Percentiles rank a stretch among this genome's conserved stretches.
Conservation (phyloP, 805 yeast species). For the Candida insectorum region DNA sequence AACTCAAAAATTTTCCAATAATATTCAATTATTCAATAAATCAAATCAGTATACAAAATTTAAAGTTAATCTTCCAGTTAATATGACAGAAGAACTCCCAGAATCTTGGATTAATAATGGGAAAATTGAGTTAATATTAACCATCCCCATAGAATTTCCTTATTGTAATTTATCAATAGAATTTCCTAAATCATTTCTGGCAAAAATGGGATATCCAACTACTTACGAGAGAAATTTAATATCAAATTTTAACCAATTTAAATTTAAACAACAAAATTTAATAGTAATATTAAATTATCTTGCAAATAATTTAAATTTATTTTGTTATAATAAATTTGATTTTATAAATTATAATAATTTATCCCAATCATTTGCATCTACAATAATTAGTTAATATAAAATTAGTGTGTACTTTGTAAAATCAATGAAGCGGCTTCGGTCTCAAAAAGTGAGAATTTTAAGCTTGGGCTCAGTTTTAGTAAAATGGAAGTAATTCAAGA, state of each 20-base stretch:
- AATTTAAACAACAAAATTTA: constrained; percentile 15
- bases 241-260: constrained; percentile 16
- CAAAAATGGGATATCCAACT: constrained; percentile 14
- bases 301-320: constrained; percentile 22
- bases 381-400: too few species aligned
- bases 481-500: constrained; percentile 9
- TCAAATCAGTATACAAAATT: constrained; percentile 23
- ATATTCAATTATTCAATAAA: constrained; percentile 25
- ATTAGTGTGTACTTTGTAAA: too few species aligned
- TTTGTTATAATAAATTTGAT: constrained; percentile 12
- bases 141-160: constrained; percentile 34
- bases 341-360: too few species aligned
- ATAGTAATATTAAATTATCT: constrained; percentile 30
- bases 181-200: constrained; percentile 28
- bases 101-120: constrained; percentile 24
- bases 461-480: too few species aligned
- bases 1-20: constrained; percentile 21
- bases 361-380: too few species aligned
- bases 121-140: constrained; percentile 27
- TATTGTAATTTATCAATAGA: constrained; percentile 17
- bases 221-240: constrained; percentile 25
- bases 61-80: constrained; percentile 30
- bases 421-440: too few species aligned
- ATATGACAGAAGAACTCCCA: constrained; percentile 18
- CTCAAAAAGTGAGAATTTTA: too few species aligned